These are phyloP conservation scores for Tuber umbilicatum DNA, from an alignment of 495 filamentous ascomycete species.

Conservation along the genomic window DNA sequence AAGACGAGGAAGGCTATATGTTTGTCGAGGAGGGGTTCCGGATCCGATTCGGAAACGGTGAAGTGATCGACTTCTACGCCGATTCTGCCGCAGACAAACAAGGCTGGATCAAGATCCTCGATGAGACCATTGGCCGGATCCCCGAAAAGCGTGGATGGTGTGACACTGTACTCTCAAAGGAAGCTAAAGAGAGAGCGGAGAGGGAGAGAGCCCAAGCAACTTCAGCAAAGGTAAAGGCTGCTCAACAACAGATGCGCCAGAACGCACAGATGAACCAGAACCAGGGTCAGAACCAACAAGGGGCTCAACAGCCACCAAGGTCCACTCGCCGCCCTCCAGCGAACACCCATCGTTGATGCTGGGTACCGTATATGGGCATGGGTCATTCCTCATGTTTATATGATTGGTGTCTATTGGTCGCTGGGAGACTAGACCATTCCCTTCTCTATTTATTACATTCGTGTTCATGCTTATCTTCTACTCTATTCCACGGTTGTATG, in stretches of 20 bases:
- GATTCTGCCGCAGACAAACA: constrained; percentile 79
- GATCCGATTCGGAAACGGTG: constrained; percentile 93
- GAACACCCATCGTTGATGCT: constrained; percentile 26
- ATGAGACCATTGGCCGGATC: constrained; percentile 68
- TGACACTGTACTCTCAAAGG: constrained; percentile 63
- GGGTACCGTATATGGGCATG: background rate
- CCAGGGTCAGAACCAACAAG: constrained; percentile 23
- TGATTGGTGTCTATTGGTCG: constrained; percentile 14
- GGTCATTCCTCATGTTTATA: background rate
- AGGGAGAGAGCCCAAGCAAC: constrained; percentile 31
- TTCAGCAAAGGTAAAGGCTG: constrained; percentile 32
- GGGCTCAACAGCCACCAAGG: constrained; percentile 21
- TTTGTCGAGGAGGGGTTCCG: constrained; percentile 99
- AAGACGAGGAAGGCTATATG: constrained; percentile 99
- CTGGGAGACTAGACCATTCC: constrained; percentile 11
- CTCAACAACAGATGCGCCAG: constrained; percentile 37
- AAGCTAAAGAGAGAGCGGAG: constrained; percentile 35
- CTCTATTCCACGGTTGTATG: constrained; percentile 30
- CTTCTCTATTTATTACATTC: constrained; percentile 16
- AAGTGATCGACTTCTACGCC: constrained; percentile 97
- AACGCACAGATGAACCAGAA: constrained; percentile 23
- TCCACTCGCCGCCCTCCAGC: constrained; percentile 31
- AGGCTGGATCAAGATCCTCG: constrained; percentile 88
- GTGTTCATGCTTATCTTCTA: constrained; percentile 26
- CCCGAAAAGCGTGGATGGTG: constrained; percentile 62